Evolutionary conservation across 1,284 basidiomycete species (phyloP).

Genomic region (Spongiforma sp.): DNA sequence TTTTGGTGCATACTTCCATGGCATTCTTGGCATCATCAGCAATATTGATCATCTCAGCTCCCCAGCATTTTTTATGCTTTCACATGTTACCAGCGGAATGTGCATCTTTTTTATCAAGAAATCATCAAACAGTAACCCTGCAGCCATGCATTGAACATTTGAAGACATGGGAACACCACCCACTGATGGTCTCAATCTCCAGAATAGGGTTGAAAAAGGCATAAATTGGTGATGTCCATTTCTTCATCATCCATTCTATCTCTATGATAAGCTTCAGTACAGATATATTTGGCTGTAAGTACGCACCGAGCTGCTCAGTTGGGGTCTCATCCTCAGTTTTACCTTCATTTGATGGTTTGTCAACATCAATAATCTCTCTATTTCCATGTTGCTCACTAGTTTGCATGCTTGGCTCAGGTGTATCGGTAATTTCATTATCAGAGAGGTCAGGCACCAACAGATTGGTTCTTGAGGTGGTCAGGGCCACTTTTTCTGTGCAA

Average conservation of each 20-base stretch:
- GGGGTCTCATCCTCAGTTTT: neutral
- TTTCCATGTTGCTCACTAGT: neutral
- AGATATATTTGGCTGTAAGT: neutral
- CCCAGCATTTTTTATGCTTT: neutral
- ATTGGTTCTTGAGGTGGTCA: neutral
- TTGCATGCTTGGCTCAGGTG: neutral
- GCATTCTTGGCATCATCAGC: slow-evolving; percentile 1
- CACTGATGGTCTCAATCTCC: neutral
- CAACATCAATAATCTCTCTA: neutral
- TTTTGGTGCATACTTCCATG: neutral
- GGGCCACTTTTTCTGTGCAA: neutral
- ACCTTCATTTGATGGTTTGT: neutral
- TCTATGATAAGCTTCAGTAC: neutral
- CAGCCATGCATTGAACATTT: neutral
- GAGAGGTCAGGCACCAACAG: neutral
- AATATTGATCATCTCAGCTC: neutral
- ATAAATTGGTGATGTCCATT: neutral
- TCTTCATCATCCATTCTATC: neutral
- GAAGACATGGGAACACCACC: neutral
- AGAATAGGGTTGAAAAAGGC: neutral
- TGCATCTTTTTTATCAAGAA: neutral
- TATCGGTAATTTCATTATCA: neutral
- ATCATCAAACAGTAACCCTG: neutral
- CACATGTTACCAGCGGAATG: neutral
- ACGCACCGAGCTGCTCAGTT: neutral